Conservation (phyloP, 2,329 filamentous ascomycete species). For the Ustulina deusta region DNA sequence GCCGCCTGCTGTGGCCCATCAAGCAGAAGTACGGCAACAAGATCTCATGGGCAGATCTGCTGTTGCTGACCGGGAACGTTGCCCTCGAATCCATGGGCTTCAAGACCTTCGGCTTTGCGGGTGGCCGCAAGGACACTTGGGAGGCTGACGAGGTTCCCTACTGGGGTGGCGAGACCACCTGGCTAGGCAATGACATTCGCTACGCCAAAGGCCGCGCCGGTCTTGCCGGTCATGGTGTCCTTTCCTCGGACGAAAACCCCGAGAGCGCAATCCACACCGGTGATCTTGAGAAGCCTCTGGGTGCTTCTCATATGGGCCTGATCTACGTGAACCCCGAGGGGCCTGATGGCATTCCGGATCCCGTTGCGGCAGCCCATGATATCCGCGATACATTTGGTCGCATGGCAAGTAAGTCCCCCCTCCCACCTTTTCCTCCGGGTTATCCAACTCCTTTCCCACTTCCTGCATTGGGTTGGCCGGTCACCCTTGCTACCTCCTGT, state of each 20-base stretch:
- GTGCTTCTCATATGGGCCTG: slow-evolving; percentile 78
- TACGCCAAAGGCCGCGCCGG: slow-evolving; percentile 68
- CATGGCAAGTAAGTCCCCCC: slow-evolving; percentile 69
- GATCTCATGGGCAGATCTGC: slow-evolving; percentile 82
- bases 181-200: slow-evolving; percentile 79
- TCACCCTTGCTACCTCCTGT: neutral
- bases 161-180: slow-evolving; percentile 81
- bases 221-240: slow-evolving; percentile 50
- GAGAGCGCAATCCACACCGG: slow-evolving; percentile 67
- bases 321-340: slow-evolving; percentile 88
- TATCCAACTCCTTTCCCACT: neutral
- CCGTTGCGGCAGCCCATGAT: slow-evolving; percentile 74
- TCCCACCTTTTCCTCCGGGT: too few relatives aligned
- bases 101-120: slow-evolving; percentile 79
- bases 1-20: slow-evolving; percentile 82
- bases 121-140: slow-evolving; percentile 78
- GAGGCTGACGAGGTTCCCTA: slow-evolving; percentile 81
- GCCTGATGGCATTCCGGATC: slow-evolving; percentile 78
- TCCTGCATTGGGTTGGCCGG: neutral
- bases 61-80: slow-evolving; percentile 79
- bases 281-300: slow-evolving; percentile 76
- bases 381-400: slow-evolving; percentile 80
- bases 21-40: slow-evolving; percentile 88
- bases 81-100: slow-evolving; percentile 82
- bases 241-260: slow-evolving; percentile 51